Base-by-base conservation (phyloP, 2,329 filamentous ascomycete species). In the Neonectria hederae region DNA sequence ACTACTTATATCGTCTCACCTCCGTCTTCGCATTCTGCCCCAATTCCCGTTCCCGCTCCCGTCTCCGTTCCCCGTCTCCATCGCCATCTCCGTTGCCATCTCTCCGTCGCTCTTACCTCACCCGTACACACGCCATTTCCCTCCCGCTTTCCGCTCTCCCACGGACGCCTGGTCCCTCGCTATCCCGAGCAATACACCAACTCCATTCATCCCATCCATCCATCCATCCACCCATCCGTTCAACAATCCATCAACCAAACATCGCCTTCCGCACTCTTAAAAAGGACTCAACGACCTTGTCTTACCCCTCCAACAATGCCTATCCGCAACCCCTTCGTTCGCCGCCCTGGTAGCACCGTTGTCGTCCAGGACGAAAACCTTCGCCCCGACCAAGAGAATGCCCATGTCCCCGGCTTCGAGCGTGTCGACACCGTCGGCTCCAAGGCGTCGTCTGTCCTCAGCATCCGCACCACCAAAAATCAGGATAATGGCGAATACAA, bases 401-500 rank as follows among this genome's bases (percentile, higher is more conserved):
- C 48, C 48, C 43, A 59, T 11, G 60, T 74, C 40, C 75, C 74
- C 28, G 83, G 84, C 9, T 90, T 90, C 70, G 87, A 90, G 76
- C 84, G 84, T 63, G 86, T 89, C 65, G 86, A 90, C 71, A 89
- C 86, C 1, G 82, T 87, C 57, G 87, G 87, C 17, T 89, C 87
- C 69, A 88, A 86, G 77, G 83, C 86, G 14, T 88, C 88, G 21
- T 87, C 88, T 38, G 82, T 85, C 48, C 80, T 91, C 75, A 90
- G 86, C 74, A 84, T 90, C 59, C 85, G 84, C 69, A 83, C 83
- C 69, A 83, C 83, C 72, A 85, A 80, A 73, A 87, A 88, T 76
- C 83, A 83, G 58, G 89, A 92, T 70, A 90, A 84, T 38, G 88
- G 87, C 68, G 91, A 93, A 77, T 93, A 93, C 81, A 92, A 93